Conservation (phyloP, 106 monocot species). For the Acorus gramineus region DNA sequence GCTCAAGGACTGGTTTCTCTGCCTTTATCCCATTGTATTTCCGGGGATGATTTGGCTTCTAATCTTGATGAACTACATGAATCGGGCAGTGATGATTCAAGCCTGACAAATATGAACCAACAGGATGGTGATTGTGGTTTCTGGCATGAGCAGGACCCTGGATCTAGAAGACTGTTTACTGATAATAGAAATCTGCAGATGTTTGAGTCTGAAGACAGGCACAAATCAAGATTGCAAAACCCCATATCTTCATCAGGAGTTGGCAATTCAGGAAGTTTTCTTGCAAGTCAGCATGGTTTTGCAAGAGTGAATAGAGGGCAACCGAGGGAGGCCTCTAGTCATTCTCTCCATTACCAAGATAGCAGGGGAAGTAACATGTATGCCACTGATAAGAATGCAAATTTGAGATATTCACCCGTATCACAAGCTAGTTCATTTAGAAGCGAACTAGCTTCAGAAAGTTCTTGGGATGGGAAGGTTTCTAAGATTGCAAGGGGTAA, state of each 20-base stretch:
- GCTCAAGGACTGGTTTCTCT: constrained; percentile 45
- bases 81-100: constrained; percentile 24
- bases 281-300: constrained; percentile 25
- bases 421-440: too few relatives aligned
- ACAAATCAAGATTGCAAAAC: constrained; percentile 15
- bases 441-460: too few relatives aligned
- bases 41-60: constrained; percentile 13
- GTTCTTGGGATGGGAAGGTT: too few relatives aligned
- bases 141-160: constrained; percentile 36
- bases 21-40: constrained; percentile 32
- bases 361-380: too few relatives aligned
- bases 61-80: constrained; percentile 37
- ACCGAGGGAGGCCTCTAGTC: too few relatives aligned
- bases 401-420: too few relatives aligned
- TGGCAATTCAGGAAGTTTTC: constrained; percentile 19
- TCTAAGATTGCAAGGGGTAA: constrained; percentile 20
- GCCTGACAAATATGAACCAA: constrained; percentile 13
- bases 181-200: constrained; percentile 22
- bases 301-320: constrained; percentile 13
- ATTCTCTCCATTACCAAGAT: too few relatives aligned
- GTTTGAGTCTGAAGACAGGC: constrained; percentile 25
- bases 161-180: constrained; percentile 16
- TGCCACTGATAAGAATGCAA: too few relatives aligned
- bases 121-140: constrained; percentile 30
- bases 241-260: constrained; percentile 11